phyloP scores from a whole-genome alignment of 164 flowering plant species.

The Protea cynaroides region DNA sequence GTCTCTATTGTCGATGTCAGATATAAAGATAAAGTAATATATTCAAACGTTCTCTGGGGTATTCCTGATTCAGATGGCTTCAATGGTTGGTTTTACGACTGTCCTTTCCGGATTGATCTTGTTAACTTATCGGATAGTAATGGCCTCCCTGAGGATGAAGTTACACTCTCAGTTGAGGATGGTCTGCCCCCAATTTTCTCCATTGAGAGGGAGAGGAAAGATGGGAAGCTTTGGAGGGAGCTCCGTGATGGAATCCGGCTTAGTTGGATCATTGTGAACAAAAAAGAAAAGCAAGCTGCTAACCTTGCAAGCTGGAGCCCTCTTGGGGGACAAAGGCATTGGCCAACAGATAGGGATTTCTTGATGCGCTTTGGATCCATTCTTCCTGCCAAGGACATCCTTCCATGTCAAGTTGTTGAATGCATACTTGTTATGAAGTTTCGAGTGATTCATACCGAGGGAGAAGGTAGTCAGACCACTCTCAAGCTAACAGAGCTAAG shows the following conservation, averaged over 20 bases:
- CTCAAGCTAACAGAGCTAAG: conserved; percentile 71
- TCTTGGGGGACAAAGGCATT: conserved; percentile 87
- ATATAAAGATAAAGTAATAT: conserved; percentile 62
- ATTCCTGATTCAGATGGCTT: conserved; percentile 69
- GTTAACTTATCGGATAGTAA: conserved; percentile 41
- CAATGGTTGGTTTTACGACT: conserved; percentile 80
- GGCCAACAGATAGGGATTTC: conserved; percentile 90
- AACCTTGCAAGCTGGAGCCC: conserved; percentile 89
- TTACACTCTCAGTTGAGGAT: conserved; percentile 58
- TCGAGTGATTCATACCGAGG: conserved; percentile 32
- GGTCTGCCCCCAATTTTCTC: conserved; percentile 65
- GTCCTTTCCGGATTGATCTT: conserved; percentile 86
- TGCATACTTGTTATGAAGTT: conserved; percentile 77
- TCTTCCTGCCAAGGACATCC: conserved; percentile 82
- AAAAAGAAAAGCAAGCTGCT: conserved; percentile 67
- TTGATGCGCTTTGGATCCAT: conserved; percentile 80
- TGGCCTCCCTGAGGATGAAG: conserved; percentile 38
- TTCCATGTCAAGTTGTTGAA: conserved; percentile 75
- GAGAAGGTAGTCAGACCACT: conserved; percentile 38
- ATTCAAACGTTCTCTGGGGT: conserved; percentile 86
- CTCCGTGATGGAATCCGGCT: conserved; percentile 68
- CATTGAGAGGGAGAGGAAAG: conserved; percentile 80
- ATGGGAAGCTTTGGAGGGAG: conserved; percentile 84
- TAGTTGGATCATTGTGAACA: conserved; percentile 87
- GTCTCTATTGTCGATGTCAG: conserved; percentile 78